Percentiles rank a stretch among this genome's conserved stretches.
These are phyloP conservation scores for Willaertia magna DNA, from an alignment of 208 protist genomes.

Conservation along the genomic window DNA sequence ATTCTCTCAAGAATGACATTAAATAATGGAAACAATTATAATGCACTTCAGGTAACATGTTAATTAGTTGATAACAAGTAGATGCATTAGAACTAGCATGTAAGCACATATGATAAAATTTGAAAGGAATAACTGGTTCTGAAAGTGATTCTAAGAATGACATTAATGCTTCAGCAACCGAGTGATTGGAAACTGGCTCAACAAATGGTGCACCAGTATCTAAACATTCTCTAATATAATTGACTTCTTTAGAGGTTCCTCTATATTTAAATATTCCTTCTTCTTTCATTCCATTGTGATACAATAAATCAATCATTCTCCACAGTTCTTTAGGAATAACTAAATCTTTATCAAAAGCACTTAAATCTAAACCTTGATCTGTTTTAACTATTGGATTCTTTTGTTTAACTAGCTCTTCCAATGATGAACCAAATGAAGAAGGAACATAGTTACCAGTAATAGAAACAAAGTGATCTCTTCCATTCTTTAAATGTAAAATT, in stretches of 20 bases:
- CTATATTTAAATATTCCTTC: neutral
- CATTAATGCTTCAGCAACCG: neutral
- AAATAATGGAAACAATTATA: slow-evolving; percentile 12
- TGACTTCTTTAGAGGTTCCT: neutral
- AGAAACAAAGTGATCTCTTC: slow-evolving; percentile 14
- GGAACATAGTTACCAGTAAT: slow-evolving; percentile 3
- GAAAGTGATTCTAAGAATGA: slow-evolving; percentile 1
- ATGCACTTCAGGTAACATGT: neutral
- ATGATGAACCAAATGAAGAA: neutral
- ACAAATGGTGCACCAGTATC: neutral
- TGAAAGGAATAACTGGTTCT: neutral
- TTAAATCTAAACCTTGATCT: neutral
- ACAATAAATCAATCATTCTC: slow-evolving; percentile 10
- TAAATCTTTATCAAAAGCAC: neutral
- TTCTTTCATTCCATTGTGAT: slow-evolving; percentile 2
- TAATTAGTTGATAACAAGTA: neutral
- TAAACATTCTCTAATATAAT: neutral
- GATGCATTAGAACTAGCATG: neutral
- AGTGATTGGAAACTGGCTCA: neutral
- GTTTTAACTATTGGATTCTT: neutral
- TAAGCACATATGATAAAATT: neutral
- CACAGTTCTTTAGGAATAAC: neutral
- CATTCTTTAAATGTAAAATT: slow-evolving; percentile 14
- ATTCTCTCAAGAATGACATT: slow-evolving; percentile 8
- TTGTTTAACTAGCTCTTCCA: neutral